Conservation (phyloP, 163 green algal species). For the Scenedesmus sp. region DNA sequence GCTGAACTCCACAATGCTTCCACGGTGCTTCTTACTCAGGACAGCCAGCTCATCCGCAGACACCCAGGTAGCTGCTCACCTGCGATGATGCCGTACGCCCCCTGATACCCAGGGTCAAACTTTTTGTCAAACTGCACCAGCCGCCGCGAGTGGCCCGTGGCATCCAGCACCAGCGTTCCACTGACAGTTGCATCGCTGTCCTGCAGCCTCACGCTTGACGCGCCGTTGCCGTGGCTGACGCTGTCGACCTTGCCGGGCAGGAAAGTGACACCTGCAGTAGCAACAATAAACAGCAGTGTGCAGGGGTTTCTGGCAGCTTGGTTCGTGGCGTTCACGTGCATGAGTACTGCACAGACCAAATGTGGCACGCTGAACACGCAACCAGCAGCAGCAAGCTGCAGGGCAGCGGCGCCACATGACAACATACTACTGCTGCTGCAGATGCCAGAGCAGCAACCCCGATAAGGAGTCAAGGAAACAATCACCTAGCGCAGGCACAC, state of each 20-base stretch:
- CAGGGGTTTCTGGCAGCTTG: too few relatives aligned
- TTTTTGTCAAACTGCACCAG: slow-evolving; percentile 92
- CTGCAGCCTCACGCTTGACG: slow-evolving; percentile 43
- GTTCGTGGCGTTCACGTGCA: too few relatives aligned
- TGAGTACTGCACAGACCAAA: not conserved
- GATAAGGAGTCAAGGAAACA: not conserved
- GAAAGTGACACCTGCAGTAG: slow-evolving; percentile 84
- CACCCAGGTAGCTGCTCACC: too few relatives aligned
- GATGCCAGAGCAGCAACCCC: not conserved
- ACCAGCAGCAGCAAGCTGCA: too few relatives aligned
- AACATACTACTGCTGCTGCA: not conserved
- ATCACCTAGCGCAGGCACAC: not conserved
- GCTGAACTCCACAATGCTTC: too few relatives aligned
- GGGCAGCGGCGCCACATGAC: not conserved
- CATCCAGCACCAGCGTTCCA: slow-evolving; percentile 84
- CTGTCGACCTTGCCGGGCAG: slow-evolving; percentile 74
- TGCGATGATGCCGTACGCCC: slow-evolving; percentile 92
- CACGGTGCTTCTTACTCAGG: too few relatives aligned
- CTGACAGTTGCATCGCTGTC: slow-evolving; percentile 70
- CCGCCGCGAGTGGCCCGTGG: slow-evolving; percentile 88
- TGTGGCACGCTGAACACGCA: not conserved
- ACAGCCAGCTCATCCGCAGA: too few relatives aligned
- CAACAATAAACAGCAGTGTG: slow-evolving; percentile 12
- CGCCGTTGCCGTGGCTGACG: slow-evolving; percentile 74
- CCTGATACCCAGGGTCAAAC: slow-evolving; percentile 95